Conservation (phyloP, 306 rosid genomes). For the Argentina anserina region DNA sequence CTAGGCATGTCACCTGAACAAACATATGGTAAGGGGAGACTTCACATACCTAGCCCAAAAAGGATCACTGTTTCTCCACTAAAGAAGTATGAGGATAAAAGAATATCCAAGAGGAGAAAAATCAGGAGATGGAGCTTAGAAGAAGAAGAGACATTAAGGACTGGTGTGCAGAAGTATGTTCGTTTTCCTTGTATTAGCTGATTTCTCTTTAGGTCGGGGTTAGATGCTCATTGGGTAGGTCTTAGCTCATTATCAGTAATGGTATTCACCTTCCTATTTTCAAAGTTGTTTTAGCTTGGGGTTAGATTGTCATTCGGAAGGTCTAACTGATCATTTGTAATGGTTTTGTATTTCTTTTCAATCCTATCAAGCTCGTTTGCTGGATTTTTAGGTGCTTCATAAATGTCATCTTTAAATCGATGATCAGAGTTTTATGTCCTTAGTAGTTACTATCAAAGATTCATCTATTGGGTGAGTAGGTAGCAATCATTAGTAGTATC, state of each 20-base stretch:
- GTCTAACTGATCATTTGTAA: neutral
- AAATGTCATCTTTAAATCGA: neutral
- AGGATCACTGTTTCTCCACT: constrained; percentile 41
- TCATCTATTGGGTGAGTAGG: neutral
- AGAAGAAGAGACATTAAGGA: constrained; percentile 73
- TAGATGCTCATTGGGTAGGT: neutral
- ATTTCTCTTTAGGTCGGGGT: neutral
- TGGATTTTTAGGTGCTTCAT: neutral
- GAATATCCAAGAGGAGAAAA: constrained; percentile 39
- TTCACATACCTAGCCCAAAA: constrained; percentile 45
- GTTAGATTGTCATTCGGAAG: neutral
- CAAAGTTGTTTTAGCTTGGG: neutral
- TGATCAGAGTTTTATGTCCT: neutral
- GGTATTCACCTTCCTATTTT: neutral
- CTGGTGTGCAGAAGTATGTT: constrained; percentile 59
- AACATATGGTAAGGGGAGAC: neutral
- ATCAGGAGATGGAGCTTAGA: constrained; percentile 51
- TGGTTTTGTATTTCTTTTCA: neutral
- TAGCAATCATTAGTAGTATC: neutral
- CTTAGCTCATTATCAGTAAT: neutral
- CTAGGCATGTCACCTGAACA: constrained; percentile 34
- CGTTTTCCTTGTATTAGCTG: neutral
- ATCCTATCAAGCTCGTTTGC: neutral
- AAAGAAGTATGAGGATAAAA: constrained; percentile 26
- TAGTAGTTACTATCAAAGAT: neutral